Conservation (phyloP, 176 grass and related monocot species). For the Cenchrus purpureus region DNA sequence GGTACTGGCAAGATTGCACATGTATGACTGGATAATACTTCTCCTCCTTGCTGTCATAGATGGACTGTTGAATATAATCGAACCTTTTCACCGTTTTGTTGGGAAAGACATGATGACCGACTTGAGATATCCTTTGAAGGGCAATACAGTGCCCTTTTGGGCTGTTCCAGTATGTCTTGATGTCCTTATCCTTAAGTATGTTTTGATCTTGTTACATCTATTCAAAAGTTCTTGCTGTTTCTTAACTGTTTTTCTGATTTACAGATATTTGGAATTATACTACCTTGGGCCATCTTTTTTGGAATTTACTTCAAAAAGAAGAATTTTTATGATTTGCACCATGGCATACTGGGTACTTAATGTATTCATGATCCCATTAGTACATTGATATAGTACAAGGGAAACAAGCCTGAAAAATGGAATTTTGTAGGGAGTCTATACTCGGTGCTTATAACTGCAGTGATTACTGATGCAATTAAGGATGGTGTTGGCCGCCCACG, state of each 20-base stretch:
- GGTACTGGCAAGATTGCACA: slow-evolving; percentile 63
- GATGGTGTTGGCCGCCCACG: slow-evolving; percentile 95
- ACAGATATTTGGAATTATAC: slow-evolving; percentile 73
- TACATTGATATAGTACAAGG: background rate
- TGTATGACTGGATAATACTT: slow-evolving; percentile 92
- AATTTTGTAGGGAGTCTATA: slow-evolving; percentile 62
- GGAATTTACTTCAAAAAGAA: slow-evolving; percentile 92
- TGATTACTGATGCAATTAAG: slow-evolving; percentile 95
- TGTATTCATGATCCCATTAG: slow-evolving; percentile 14
- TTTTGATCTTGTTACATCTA: slow-evolving; percentile 22
- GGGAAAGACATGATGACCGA: slow-evolving; percentile 91
- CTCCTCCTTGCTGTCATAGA: slow-evolving; percentile 66
- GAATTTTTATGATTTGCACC: slow-evolving; percentile 94
- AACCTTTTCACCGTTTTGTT: slow-evolving; percentile 84
- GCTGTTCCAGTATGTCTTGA: slow-evolving; percentile 67
- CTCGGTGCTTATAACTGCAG: slow-evolving; percentile 91
- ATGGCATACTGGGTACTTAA: slow-evolving; percentile 86
- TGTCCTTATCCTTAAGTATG: slow-evolving; percentile 6
- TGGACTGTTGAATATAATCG: slow-evolving; percentile 68
- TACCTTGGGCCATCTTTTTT: slow-evolving; percentile 65
- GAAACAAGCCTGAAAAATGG: background rate
- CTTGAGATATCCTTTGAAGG: slow-evolving; percentile 79
- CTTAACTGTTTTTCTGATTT: slow-evolving; percentile 42
- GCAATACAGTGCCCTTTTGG: slow-evolving; percentile 84
- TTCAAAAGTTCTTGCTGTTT: slow-evolving; percentile 6